Base-by-base conservation (phyloP, 75 land plant species). In the Picea sitchensis region DNA sequence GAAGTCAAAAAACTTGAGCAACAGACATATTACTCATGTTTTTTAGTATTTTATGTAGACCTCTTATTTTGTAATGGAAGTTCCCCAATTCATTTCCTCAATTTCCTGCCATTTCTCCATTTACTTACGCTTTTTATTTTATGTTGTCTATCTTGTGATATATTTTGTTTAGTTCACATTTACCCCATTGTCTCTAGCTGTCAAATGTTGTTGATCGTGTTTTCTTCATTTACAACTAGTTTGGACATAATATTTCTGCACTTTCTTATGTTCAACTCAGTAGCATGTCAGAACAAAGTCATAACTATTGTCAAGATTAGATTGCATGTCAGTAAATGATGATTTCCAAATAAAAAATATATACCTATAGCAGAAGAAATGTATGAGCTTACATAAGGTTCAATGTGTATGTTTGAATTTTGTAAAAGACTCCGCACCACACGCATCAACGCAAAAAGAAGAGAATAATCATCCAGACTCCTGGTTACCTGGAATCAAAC, bases 361-460 rank as follows among this genome's bases (percentile, higher is more conserved):
- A 58, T 13, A 58, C 2, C 36, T 20, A 73, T 73, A 30, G 18
- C 13, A 76, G 12, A 7, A 71, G 23, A 82, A 31, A 63, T 62
- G n/a, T 59, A 60, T 5, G 47, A 31, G 76, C 98, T 91, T 87
- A 95, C 99, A 86, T 96, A 94, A 82, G 93, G 98, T 81, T 96
- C 99, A 71, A 94, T 82, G 63, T 96, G 91, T 69, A 96, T 87
- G 79, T 96, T 98, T 36, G 91, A 88, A 82, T 96, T 96, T 34
- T 82, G 85, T 34, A 96, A 86, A 80, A 95, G 95, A 69, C 92
- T 92, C 59, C 82, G 84, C 63, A 87, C 90, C 83, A 91, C 86
- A 57, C 92, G 90, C 93, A 96, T 96, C 83, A 94, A 78, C 36
- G 97, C 92, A 84, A 92, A 96, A 34, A 96, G 87, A 68, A 92